Conservation (phyloP, 495 filamentous ascomycete species). For the Paragyromitra xinjiangensis region DNA sequence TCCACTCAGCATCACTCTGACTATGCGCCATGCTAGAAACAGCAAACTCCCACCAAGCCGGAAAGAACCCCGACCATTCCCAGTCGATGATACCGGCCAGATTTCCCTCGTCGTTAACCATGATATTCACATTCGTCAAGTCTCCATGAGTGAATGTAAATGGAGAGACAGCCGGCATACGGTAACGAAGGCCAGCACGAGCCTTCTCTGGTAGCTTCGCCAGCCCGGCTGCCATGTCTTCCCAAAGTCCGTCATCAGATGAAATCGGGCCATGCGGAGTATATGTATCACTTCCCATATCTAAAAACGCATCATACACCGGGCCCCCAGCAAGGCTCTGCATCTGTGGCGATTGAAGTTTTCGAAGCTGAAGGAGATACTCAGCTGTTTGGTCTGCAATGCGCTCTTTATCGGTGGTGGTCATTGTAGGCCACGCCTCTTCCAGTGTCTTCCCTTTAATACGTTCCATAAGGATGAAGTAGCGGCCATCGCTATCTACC, state of each 20-base stretch:
- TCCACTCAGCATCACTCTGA: conserved; percentile 33
- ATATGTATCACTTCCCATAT: conserved; percentile 36
- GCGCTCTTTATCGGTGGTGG: conserved; percentile 34
- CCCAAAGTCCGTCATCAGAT: conserved; percentile 57
- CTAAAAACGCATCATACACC: conserved; percentile 31
- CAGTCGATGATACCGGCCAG: conserved; percentile 59
- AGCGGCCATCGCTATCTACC: conserved; percentile 41
- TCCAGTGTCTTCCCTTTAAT: conserved; percentile 45
- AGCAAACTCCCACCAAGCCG: conserved; percentile 59
- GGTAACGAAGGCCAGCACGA: conserved; percentile 43
- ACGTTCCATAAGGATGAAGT: conserved; percentile 42
- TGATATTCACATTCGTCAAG: conserved; percentile 57
- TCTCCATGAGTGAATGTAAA: conserved; percentile 59
- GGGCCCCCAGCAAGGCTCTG: conserved; percentile 32
- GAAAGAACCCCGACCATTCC: conserved; percentile 58
- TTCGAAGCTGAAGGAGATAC: conserved; percentile 35
- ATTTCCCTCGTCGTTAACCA: conserved; percentile 52
- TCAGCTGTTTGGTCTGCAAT: conserved; percentile 42
- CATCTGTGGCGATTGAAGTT: conserved; percentile 23
- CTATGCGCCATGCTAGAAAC: conserved; percentile 38
- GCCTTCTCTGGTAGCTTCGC: conserved; percentile 45
- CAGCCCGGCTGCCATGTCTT: conserved; percentile 46
- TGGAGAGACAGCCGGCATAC: conserved; percentile 53
- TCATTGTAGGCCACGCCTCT: conserved; percentile 38
- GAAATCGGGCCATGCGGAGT: conserved; percentile 50